Evolutionary conservation across 495 filamentous ascomycete genomes (phyloP).

Genomic region (Alectoria sarmentosa): DNA sequence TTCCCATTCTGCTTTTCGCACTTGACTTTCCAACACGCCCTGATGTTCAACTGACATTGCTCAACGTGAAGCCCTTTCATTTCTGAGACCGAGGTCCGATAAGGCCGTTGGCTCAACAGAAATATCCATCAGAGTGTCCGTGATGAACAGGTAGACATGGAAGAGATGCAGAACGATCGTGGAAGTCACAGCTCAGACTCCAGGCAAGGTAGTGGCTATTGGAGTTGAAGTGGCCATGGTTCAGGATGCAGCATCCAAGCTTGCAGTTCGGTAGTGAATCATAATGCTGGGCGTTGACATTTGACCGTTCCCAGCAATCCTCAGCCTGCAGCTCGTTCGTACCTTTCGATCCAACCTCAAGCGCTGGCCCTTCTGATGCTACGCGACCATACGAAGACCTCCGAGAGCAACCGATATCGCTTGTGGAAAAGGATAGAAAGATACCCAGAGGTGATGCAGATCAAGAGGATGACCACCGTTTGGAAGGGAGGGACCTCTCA

Average conservation of each 20-base stretch:
- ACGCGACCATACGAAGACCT: neutral
- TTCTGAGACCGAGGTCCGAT: neutral
- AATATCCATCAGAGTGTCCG: neutral
- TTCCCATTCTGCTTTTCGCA: too few species aligned
- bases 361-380: neutral
- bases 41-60: neutral
- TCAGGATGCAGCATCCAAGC: neutral
- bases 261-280: neutral
- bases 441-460: neutral
- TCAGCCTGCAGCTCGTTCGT: neutral
- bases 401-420: neutral
- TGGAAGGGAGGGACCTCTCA: neutral
- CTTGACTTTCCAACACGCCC: too few species aligned
- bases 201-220: neutral
- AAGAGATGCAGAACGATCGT: neutral
- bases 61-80: neutral
- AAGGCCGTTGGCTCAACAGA: neutral
- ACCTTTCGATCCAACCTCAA: neutral
- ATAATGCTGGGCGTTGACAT: neutral
- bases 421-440: neutral
- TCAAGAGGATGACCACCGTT: neutral
- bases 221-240: neutral
- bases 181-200: neutral
- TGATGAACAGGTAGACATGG: neutral
- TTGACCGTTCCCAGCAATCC: neutral